These are phyloP conservation scores for Volvariella surrecta DNA, from an alignment of 1,284 basidiomycete genomes.

Conservation along the genomic window DNA sequence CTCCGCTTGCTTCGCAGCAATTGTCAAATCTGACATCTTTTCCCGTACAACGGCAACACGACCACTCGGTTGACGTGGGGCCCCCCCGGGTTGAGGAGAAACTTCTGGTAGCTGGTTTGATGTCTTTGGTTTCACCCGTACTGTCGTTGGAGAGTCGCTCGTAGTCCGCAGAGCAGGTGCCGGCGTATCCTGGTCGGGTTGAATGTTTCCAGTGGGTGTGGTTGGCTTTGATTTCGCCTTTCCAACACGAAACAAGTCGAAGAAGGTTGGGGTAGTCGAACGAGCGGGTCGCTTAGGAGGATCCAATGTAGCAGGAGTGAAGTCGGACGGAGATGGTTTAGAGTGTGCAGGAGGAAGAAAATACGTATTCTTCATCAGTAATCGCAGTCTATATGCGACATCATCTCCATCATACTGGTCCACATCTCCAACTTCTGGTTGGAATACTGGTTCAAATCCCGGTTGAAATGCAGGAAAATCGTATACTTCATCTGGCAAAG, in stretches of 20 bases:
- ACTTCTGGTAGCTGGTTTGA: conserved; percentile 29
- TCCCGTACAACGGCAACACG: conserved; percentile 76
- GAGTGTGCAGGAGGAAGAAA: conserved; percentile 77
- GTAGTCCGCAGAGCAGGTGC: conserved; percentile 52
- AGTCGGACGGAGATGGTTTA: conserved; percentile 60
- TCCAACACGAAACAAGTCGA: conserved; percentile 61
- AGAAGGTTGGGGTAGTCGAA: conserved; percentile 45
- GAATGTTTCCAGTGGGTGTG: conserved; percentile 32
- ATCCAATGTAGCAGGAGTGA: conserved; percentile 27
- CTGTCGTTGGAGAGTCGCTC: conserved; percentile 34
- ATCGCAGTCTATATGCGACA: conserved; percentile 69
- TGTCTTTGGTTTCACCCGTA: conserved; percentile 30
- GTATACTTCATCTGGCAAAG: conserved; percentile 28
- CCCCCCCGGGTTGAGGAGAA: conserved; percentile 24
- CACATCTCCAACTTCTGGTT: conserved; percentile 39
- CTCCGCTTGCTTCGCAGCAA: conserved; percentile 65
- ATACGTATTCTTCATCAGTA: conserved; percentile 77
- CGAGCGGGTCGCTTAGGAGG: conserved; percentile 33
- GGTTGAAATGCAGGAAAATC: conserved; percentile 11
- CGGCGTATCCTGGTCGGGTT: conserved; percentile 25
- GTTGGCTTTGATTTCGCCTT: conserved; percentile 56
- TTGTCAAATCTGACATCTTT: conserved; percentile 58
- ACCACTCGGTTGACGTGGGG: conserved; percentile 20
- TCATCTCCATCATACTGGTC: conserved; percentile 68
- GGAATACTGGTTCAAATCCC: too few relatives aligned